Base-by-base conservation (phyloP, 495 filamentous ascomycete species). In the Penicillium daleae region DNA sequence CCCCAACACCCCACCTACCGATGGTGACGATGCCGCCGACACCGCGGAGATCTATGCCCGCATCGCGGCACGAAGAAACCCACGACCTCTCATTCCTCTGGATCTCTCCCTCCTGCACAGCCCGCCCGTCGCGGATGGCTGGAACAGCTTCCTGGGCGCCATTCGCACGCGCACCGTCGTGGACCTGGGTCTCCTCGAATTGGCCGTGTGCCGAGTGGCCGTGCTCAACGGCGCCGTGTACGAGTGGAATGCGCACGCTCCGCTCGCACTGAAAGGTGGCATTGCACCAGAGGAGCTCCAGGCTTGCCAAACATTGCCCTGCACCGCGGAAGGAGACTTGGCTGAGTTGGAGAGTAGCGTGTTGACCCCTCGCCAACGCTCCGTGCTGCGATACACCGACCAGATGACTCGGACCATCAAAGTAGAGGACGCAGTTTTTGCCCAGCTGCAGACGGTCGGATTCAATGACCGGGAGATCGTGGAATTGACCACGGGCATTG, bases 181-280 rank as follows among this genome's bases (percentile, higher is more conserved):
- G 88, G 61, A 87, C 82, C 60, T 77, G 84, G 60, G 88, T 88
- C 12, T 77, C 13, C 67, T 75, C 6, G 70, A 77, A 46, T 49
- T 77, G n/a, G 72, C 72, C 7, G 67, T 76, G 17, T 74, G 68
- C 63, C 82, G 90, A 24, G 90, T 93, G 0, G 91, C 91, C 0
- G 86, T 89, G 13, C 81, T 90, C 42, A 93, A 92, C 62, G 58
- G 79, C 3, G 91, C 91, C 0, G 86, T 86, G 73, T 93, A 91
- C 74, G 90, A 95, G 73, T 95, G 90, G 91, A 85, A 76, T 39
- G 86, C 90, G 46, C 91, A 95, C 65, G 84, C 85, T 21, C 91
- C 90, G 27, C 77, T 95, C 75, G 86, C 78, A 2, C 50, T 78
- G 66, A 74, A 71, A 50, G 77, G 71, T 2, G 82, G 77, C 1